These are phyloP conservation scores for Neoscytalidium dimidiatum DNA, from an alignment of 2,329 filamentous ascomycete genomes.

Conservation along the genomic window DNA sequence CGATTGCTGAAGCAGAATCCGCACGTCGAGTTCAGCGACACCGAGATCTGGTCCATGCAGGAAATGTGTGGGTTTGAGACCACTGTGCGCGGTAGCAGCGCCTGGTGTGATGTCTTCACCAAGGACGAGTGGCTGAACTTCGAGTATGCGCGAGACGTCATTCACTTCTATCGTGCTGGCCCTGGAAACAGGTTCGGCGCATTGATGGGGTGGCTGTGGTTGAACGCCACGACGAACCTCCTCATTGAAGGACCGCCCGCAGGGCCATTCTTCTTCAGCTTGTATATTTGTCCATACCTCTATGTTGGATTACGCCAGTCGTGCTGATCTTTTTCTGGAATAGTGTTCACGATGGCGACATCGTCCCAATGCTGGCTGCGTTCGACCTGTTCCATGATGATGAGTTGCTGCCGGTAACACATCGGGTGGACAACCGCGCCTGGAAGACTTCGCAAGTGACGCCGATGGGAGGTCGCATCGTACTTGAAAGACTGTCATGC, in stretches of 20 bases:
- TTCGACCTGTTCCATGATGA: slow-evolving; percentile 51
- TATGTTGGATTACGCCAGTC: not conserved
- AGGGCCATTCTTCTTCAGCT: slow-evolving; percentile 58
- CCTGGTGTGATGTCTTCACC: slow-evolving; percentile 60
- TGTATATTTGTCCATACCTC: slow-evolving; percentile 44
- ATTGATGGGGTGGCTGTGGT: slow-evolving; percentile 59
- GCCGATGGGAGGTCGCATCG: slow-evolving; percentile 59
- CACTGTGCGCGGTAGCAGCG: slow-evolving; percentile 53
- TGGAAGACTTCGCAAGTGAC: slow-evolving; percentile 59
- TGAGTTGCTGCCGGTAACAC: slow-evolving; percentile 49
- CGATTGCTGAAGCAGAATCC: slow-evolving; percentile 48
- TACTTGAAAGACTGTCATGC: slow-evolving; percentile 57
- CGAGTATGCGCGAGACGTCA: slow-evolving; percentile 60
- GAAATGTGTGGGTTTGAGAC: slow-evolving; percentile 64
- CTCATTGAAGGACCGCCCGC: slow-evolving; percentile 46
- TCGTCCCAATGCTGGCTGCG: slow-evolving; percentile 56
- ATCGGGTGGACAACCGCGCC: slow-evolving; percentile 45
- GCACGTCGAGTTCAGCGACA: slow-evolving; percentile 44
- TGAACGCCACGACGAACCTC: slow-evolving; percentile 57
- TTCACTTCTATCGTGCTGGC: slow-evolving; percentile 61
- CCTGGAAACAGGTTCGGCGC: slow-evolving; percentile 57
- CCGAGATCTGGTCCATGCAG: slow-evolving; percentile 61
- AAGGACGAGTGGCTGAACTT: slow-evolving; percentile 56
- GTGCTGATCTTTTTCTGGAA: not conserved
- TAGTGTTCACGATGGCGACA: slow-evolving; percentile 60